phyloP scores from a whole-genome alignment of 768 basidiomycete genomes.

The Boletellus ananas region DNA sequence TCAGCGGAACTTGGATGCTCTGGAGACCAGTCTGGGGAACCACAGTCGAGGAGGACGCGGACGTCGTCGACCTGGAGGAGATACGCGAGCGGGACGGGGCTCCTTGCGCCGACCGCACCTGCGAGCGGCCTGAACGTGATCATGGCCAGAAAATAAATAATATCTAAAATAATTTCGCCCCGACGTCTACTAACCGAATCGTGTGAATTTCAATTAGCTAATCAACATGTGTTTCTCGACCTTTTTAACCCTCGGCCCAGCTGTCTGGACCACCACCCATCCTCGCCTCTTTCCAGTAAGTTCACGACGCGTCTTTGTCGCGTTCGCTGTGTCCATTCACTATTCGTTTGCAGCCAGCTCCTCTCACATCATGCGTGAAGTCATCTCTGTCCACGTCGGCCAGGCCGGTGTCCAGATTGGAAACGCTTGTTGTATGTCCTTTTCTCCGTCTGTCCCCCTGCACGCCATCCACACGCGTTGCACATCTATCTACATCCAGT shows the following conservation, averaged over 20 bases:
- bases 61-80: constrained; percentile 94
- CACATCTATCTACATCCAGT: not conserved
- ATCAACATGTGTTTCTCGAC: constrained; percentile 32
- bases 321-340: constrained; percentile 10
- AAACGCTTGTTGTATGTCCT: constrained; percentile 93
- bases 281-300: constrained; percentile 31
- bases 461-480: constrained; percentile 14
- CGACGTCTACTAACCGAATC: constrained; percentile 11
- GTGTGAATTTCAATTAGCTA: constrained; percentile 32
- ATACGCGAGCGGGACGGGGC: constrained; percentile 69
- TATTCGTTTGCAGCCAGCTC: constrained; percentile 4
- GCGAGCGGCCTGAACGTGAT: constrained; percentile 93
- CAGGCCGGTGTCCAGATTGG: constrained; percentile 98
- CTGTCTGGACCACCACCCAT: constrained; percentile 26
- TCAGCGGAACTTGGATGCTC: constrained; percentile 38
- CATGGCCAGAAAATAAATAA: constrained; percentile 43
- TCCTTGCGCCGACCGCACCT: constrained; percentile 69
- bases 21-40: constrained; percentile 82
- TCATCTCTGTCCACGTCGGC: constrained; percentile 97
- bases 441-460: not conserved
- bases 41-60: constrained; percentile 90
- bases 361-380: constrained; percentile 74
- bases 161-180: not conserved
- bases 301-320: constrained; percentile 29
- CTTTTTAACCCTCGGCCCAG: constrained; percentile 42